Evolutionary conservation across 1,284 basidiomycete genomes (phyloP).

Genomic region (Ceratobasidium sp.): DNA sequence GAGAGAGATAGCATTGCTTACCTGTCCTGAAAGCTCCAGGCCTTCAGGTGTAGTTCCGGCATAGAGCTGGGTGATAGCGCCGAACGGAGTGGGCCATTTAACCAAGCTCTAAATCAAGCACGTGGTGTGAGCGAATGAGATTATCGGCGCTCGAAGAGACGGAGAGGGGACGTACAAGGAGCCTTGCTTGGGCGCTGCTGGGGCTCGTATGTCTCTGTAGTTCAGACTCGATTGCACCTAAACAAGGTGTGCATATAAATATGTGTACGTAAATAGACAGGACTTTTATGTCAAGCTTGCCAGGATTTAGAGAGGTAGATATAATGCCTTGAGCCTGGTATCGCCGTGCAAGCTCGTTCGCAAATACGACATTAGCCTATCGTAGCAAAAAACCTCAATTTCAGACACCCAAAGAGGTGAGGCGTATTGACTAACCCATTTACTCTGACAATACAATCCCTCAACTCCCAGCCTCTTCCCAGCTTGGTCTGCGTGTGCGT

Average conservation of each 20-base stretch:
- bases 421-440: constrained; percentile 19
- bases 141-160: background rate
- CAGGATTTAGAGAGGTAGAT: constrained; percentile 54
- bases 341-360: constrained; percentile 54
- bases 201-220: constrained; percentile 50
- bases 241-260: background rate
- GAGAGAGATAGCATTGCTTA: background rate
- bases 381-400: background rate
- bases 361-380: constrained; percentile 53
- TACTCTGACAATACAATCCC: constrained; percentile 39
- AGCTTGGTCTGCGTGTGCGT: constrained; percentile 6
- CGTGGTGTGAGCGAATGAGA: background rate
- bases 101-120: constrained; percentile 27
- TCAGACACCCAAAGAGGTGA: background rate
- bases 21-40: constrained; percentile 40
- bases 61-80: constrained; percentile 44
- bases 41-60: constrained; percentile 41
- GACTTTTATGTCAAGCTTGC: constrained; percentile 27
- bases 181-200: background rate
- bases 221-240: constrained; percentile 51
- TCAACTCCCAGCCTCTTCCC: constrained; percentile 16
- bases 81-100: constrained; percentile 23
- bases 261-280: background rate
- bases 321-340: constrained; percentile 56
- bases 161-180: background rate